These are phyloP conservation scores for Primulina huaijiensis DNA, from an alignment of 257 asterid genomes.

Conservation along the genomic window DNA sequence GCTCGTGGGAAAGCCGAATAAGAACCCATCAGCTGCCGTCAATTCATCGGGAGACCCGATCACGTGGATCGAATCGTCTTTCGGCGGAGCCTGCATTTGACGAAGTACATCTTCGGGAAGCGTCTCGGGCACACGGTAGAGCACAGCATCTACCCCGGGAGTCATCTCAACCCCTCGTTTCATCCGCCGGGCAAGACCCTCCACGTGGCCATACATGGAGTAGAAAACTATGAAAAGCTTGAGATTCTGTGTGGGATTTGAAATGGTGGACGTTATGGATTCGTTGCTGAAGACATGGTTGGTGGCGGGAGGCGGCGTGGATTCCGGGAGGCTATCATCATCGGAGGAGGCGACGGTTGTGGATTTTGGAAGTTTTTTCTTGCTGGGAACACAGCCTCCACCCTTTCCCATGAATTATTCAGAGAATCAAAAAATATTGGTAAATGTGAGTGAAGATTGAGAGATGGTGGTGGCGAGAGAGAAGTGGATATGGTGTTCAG, in stretches of 20 bases:
- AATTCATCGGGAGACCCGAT: slow-evolving; percentile 56
- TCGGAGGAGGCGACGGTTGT: slow-evolving; percentile 30
- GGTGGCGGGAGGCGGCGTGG: slow-evolving; percentile 21
- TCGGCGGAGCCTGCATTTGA: slow-evolving; percentile 73
- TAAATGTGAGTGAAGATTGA: background rate
- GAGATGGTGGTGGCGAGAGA: background rate
- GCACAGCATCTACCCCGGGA: slow-evolving; percentile 65
- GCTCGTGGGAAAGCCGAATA: slow-evolving; percentile 94
- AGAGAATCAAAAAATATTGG: no score
- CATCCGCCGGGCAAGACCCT: slow-evolving; percentile 75
- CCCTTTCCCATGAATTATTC: slow-evolving; percentile 68
- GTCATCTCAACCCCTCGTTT: slow-evolving; percentile 76
- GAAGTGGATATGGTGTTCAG: background rate
- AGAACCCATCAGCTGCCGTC: slow-evolving; percentile 70
- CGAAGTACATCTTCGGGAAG: slow-evolving; percentile 54
- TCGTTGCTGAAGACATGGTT: slow-evolving; percentile 19
- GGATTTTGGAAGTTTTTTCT: slow-evolving; percentile 42
- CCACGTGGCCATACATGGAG: slow-evolving; percentile 98
- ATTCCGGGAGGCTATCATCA: slow-evolving; percentile 26
- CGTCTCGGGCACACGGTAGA: slow-evolving; percentile 81
- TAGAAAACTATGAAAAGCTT: slow-evolving; percentile 71
- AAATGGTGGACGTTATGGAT: slow-evolving; percentile 11
- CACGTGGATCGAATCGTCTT: slow-evolving; percentile 64
- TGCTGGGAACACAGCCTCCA: slow-evolving; percentile 92
- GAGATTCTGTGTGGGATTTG: slow-evolving; percentile 22